Conservation (phyloP, 2,329 filamentous ascomycete species). For the Trichoderma atrobrunneum region DNA sequence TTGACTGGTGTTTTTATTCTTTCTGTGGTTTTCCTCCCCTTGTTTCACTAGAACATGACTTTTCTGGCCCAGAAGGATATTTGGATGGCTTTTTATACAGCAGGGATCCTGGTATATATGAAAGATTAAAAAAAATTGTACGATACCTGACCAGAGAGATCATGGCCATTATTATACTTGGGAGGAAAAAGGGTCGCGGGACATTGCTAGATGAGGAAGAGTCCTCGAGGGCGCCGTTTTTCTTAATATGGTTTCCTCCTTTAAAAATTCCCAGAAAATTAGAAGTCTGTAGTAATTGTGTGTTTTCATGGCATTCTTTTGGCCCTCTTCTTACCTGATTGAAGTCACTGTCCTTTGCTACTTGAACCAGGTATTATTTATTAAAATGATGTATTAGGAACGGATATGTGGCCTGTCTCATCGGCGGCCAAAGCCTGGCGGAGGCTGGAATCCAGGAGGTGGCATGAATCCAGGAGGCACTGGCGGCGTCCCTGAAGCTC, state of each 20-base stretch:
- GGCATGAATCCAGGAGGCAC: constrained; percentile 43
- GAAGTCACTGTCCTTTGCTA: not conserved
- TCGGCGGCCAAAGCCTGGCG: constrained; percentile 42
- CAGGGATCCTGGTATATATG: constrained; percentile 20
- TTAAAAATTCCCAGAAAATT: not conserved
- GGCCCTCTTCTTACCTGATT: constrained; percentile 10
- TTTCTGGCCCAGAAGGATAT: not conserved
- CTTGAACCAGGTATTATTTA: not conserved
- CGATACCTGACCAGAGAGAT: constrained; percentile 26
- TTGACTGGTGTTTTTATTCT: constrained; percentile 21
- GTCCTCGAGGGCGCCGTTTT: constrained; percentile 6
- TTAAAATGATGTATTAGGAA: not conserved
- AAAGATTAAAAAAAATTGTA: constrained; percentile 22
- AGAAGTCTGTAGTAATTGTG: constrained; percentile 3
- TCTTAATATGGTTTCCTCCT: not conserved
- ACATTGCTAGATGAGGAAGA: constrained; percentile 11
- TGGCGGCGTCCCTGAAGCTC: constrained; percentile 34
- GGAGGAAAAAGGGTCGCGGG: not conserved
- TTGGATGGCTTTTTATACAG: constrained; percentile 18
- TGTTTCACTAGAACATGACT: constrained; percentile 2
- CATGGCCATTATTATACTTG: constrained; percentile 19
- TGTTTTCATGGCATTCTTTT: not conserved
- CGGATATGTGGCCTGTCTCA: constrained; percentile 23
- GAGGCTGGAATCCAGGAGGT: constrained; percentile 46
- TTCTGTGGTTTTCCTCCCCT: not conserved